Base-by-base conservation (phyloP, 441 rosid species). In the Gossypium gossypioides region DNA sequence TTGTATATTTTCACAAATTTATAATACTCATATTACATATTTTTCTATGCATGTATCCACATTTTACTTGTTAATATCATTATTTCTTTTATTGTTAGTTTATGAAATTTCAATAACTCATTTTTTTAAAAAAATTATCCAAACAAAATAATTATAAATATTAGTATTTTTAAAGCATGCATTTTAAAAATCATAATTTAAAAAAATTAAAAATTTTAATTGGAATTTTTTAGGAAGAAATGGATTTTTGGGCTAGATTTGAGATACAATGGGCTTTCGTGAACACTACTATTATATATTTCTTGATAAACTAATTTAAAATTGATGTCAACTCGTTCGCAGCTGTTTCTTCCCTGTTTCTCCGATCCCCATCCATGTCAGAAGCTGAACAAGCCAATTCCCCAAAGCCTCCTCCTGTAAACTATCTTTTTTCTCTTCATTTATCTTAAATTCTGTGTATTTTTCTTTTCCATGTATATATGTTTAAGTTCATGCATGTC, bases 331-430 rank as follows among this genome's bases (percentile, higher is more conserved):
- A 58, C 63, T 25, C 18, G 10, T 25, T 58, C 2, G 63, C 40
- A 13, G 63, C 63, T 27, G 1, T 6, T 22, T 56, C 27, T 56
- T 21, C 60, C 24, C 13, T 10, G 40, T 25, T 3, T 13, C 19
- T 8, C 52, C 22, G 15, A 44, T 60, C 60, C 63, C 32, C 25
- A 8, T 40, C 58, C 50, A 74, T 80, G 83, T 77, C 75, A 40
- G 80, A 72, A 44, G 72, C 83, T 0, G 40, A 72, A 48, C 55
- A 75, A 61, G 62, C 66, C 75, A 63, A 77, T 34, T 54, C 76
- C 51, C 72, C 81, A 0, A 65, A 6, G 8, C 75, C 77, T 24
- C 72, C 78, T 15, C 71, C 76, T 12, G 84, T 83, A 58, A 76
- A 68, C 70, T 63, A 19, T 58, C 61, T 50, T 0, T 57, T 55